Conservation (phyloP, 352 stramenopile genomes). For the Phytopythium oedochilum region DNA sequence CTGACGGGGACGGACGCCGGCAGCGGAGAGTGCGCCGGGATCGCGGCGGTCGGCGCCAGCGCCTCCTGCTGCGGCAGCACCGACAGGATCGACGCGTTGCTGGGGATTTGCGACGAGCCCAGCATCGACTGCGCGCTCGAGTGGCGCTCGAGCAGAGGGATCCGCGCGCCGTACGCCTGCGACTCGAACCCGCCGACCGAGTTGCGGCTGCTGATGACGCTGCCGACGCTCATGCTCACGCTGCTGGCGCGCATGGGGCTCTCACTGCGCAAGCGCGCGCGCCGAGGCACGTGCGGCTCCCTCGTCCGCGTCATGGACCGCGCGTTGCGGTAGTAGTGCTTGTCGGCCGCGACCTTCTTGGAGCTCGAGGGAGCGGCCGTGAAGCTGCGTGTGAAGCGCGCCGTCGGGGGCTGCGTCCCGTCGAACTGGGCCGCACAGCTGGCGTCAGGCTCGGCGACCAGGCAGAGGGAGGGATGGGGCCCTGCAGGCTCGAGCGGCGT, state of each 20-base stretch:
- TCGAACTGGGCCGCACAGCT: background rate
- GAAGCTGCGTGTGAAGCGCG: constrained; percentile 17
- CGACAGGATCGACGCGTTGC: constrained; percentile 1
- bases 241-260: constrained; percentile 29
- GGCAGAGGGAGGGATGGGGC: too few relatives aligned
- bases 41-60: background rate
- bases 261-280: constrained; percentile 38
- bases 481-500: too few relatives aligned
- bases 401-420: constrained; percentile 6
- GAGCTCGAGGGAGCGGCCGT: constrained; percentile 9
- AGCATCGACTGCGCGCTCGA: background rate
- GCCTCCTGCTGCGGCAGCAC: constrained; percentile 1
- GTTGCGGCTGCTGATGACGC: constrained; percentile 11
- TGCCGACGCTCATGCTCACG: constrained; percentile 7
- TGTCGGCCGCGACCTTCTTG: constrained; percentile 17
- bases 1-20: background rate
- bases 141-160: constrained; percentile 3
- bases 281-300: constrained; percentile 16
- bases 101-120: constrained; percentile 7
- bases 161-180: constrained; percentile 1
- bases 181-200: constrained; percentile 1
- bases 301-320: constrained; percentile 35
- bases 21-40: background rate
- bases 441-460: too few relatives aligned
- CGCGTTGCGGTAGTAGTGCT: constrained; percentile 17